Percentiles rank a stretch among this genome's conserved stretches.
Conservation (phyloP, 148 eudicot species). For the Silene conica region DNA sequence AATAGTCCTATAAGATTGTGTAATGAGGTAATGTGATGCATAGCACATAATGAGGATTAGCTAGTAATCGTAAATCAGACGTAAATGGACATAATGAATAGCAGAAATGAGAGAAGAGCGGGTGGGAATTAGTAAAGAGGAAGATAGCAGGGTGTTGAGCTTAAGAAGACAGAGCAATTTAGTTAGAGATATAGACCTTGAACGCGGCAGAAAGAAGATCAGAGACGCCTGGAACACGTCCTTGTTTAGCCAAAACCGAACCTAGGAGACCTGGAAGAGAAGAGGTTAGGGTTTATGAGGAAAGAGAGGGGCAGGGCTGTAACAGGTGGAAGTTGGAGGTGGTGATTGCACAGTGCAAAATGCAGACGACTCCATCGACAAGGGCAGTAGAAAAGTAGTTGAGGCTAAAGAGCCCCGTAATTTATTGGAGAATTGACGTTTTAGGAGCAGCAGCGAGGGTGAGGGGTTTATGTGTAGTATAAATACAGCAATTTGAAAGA, state of each 20-base stretch:
- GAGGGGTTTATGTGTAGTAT: no score
- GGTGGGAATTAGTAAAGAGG: background rate
- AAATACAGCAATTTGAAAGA: no score
- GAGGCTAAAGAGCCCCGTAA: no score
- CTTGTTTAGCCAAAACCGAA: slow-evolving; percentile 78
- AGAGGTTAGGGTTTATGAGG: background rate
- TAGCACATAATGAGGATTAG: background rate
- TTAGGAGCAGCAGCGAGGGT: no score
- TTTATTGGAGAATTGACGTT: no score
- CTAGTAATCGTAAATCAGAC: background rate
- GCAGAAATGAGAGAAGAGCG: background rate
- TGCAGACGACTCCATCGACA: no score
- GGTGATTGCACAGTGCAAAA: no score
- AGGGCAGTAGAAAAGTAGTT: no score
- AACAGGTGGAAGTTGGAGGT: no score
- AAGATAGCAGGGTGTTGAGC: background rate
- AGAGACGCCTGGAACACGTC: slow-evolving; percentile 57
- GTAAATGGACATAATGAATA: background rate
- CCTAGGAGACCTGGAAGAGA: slow-evolving; percentile 62
- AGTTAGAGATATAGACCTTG: slow-evolving; percentile 43
- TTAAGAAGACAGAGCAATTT: background rate
- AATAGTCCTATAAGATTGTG: background rate
- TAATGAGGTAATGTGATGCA: background rate
- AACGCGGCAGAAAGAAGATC: slow-evolving; percentile 68
- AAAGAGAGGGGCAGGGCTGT: no score